Base-by-base conservation (phyloP, 2,329 filamentous ascomycete genomes). In the Paraphoma chrysanthemicola region DNA sequence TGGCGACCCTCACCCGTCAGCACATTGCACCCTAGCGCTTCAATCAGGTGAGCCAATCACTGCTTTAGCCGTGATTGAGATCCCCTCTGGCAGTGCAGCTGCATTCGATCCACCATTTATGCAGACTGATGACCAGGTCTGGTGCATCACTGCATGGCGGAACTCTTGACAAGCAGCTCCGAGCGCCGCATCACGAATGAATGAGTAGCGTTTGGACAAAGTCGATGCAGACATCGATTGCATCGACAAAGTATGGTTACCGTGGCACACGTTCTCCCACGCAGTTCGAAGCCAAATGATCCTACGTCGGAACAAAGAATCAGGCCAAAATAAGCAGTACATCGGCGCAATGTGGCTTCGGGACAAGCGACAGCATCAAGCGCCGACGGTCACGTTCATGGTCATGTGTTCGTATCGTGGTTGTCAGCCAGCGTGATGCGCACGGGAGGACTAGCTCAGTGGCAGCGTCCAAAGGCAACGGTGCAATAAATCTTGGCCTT, bases 31-130 rank as follows among this genome's bases (percentile, higher is more conserved):
- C 62, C 66, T 63, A 60, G 62, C 59, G 59, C 53, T 52, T 56
- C 56, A 30, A 56, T 56, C 28, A 46, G 17, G 41, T 39, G 43
- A 49, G 16, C 71, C 66, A 74, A 74, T 73, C 60, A 65, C 33
- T 39, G 16, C 17, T 36, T 49, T 30, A 36, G 23, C 51, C 43
- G 18, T 56, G 63, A 62, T 63, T 64, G 59, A 44, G 49, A 48
- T 57, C 57, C 52, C 51, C 54, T 53, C 43, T 54, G 51, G 52
- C 6, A 38, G 44, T 49, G 48, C 38, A 56, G 52, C 59, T 57
- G 52, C 45, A 44, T 50, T 52, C 45, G 54, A 48, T 51, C 57
- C 59, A 63, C 51, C 51, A 43, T 48, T 58, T 31, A 30, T 39
- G 42, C 44, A 52, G 28, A 29, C 42, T 18, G 42, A 30, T 30